phyloP scores from a whole-genome alignment of 768 basidiomycete genomes.

The Tulasnella sp. region DNA sequence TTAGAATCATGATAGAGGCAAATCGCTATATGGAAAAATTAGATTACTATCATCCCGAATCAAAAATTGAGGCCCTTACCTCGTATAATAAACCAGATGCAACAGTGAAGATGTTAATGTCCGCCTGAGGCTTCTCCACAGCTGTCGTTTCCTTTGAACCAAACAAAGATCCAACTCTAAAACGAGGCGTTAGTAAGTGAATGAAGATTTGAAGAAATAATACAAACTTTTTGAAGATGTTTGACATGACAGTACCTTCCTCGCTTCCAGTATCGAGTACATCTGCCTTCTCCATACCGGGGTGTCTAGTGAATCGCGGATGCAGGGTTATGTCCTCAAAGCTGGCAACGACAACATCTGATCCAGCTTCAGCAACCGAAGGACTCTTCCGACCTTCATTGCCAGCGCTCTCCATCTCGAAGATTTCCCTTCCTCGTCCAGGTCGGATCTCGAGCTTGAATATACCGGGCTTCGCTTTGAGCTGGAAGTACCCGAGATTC shows the following conservation, averaged over 20 bases:
- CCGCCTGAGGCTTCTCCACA: slow-evolving; percentile 42
- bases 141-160: slow-evolving; percentile 3
- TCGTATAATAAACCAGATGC: slow-evolving; percentile 94
- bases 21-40: slow-evolving; percentile 55
- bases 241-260: neutral
- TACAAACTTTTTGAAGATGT: slow-evolving; percentile 8
- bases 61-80: slow-evolving; percentile 32
- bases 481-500: slow-evolving; percentile 92
- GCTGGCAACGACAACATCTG: slow-evolving; percentile 67
- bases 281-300: slow-evolving; percentile 72
- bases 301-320: slow-evolving; percentile 53
- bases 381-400: slow-evolving; percentile 82
- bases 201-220: neutral
- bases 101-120: slow-evolving; percentile 98
- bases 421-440: slow-evolving; percentile 72
- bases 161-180: slow-evolving; percentile 14
- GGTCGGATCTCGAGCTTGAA: slow-evolving; percentile 71
- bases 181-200: neutral
- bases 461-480: slow-evolving; percentile 84
- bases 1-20: slow-evolving; percentile 95
- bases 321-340: slow-evolving; percentile 86
- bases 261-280: slow-evolving; percentile 39
- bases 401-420: slow-evolving; percentile 70
- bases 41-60: neutral
- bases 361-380: slow-evolving; percentile 50